These are phyloP conservation scores for Amaranthus tricolor DNA, from an alignment of 179 eudicot genomes.

Conservation along the genomic window DNA sequence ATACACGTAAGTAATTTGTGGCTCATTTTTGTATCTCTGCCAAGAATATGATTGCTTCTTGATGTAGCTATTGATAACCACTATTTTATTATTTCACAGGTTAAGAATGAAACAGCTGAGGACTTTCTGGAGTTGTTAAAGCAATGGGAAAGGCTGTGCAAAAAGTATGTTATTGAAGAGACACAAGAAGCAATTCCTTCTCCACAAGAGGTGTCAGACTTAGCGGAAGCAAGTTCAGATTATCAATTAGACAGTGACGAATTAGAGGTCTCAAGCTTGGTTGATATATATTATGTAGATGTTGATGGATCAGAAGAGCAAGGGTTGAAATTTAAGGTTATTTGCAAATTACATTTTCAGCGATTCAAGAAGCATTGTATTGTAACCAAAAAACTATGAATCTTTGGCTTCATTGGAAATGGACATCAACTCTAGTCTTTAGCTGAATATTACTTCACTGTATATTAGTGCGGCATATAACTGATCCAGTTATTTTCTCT, in stretches of 20 bases:
- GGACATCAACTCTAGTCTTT: background rate
- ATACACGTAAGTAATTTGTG: conserved; percentile 53
- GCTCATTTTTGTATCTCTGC: conserved; percentile 8
- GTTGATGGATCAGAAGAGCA: conserved; percentile 50
- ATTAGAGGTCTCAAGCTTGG: conserved; percentile 62
- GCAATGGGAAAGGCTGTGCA: conserved; percentile 83
- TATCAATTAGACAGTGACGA: conserved; percentile 33
- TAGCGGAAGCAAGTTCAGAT: conserved; percentile 18
- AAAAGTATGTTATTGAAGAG: conserved; percentile 39
- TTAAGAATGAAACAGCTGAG: conserved; percentile 76
- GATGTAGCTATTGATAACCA: conserved; percentile 20
- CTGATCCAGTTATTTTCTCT: background rate
- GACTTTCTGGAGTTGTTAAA: conserved; percentile 80
- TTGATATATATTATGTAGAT: conserved; percentile 82
- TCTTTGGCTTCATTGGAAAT: background rate
- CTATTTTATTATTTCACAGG: conserved; percentile 39
- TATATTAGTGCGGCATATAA: background rate
- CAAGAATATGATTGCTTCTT: conserved; percentile 9
- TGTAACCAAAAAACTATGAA: background rate
- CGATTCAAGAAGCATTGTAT: too few species aligned
- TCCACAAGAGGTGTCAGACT: conserved; percentile 25
- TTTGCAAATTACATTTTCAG: conserved; percentile 1
- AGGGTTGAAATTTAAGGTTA: conserved; percentile 80
- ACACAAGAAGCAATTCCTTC: conserved; percentile 28
- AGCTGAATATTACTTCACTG: background rate